These are phyloP conservation scores for Pezicula neosporulosa DNA, from an alignment of 2,329 filamentous ascomycete species.

Conservation along the genomic window DNA sequence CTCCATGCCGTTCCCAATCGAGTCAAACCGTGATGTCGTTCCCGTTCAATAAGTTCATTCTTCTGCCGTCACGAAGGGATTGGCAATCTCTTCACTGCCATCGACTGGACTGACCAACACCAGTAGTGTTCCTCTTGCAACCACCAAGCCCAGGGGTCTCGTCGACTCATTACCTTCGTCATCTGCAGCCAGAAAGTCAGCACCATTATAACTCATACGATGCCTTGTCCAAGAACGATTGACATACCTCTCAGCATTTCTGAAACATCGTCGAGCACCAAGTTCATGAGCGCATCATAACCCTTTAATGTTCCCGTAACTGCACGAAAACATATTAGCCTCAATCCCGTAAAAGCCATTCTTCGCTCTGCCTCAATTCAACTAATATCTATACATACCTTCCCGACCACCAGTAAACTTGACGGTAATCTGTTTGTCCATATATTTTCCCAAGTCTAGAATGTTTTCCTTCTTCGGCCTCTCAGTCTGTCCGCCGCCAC, in stretches of 20 bases:
- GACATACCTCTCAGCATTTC: slow-evolving; percentile 79
- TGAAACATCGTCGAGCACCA: slow-evolving; percentile 91
- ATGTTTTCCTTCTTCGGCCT: slow-evolving; percentile 98
- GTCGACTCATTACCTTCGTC: slow-evolving; percentile 84
- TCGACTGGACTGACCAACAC: slow-evolving; percentile 91
- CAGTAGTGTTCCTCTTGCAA: slow-evolving; percentile 86
- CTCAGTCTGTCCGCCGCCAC: slow-evolving; percentile 55
- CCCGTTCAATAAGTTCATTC: slow-evolving; percentile 37
- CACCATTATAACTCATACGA: neutral
- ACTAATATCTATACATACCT: slow-evolving; percentile 48
- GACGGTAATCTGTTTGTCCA: slow-evolving; percentile 92
- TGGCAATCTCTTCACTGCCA: slow-evolving; percentile 92
- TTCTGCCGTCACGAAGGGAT: slow-evolving; percentile 79
- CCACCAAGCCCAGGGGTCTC: slow-evolving; percentile 68
- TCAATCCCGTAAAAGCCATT: neutral
- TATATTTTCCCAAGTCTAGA: slow-evolving; percentile 89
- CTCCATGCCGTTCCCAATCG: neutral
- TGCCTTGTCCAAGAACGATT: neutral
- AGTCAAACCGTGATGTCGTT: neutral
- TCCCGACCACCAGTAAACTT: slow-evolving; percentile 96
- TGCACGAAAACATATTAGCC: slow-evolving; percentile 32
- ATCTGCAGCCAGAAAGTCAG: slow-evolving; percentile 49
- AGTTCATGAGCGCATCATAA: slow-evolving; percentile 96
- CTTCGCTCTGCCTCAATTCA: neutral
- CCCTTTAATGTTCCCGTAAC: slow-evolving; percentile 89